Evolutionary conservation across 192 early-diverging fungal species (phyloP).

Genomic region (Pecoramyces ruminantium): DNA sequence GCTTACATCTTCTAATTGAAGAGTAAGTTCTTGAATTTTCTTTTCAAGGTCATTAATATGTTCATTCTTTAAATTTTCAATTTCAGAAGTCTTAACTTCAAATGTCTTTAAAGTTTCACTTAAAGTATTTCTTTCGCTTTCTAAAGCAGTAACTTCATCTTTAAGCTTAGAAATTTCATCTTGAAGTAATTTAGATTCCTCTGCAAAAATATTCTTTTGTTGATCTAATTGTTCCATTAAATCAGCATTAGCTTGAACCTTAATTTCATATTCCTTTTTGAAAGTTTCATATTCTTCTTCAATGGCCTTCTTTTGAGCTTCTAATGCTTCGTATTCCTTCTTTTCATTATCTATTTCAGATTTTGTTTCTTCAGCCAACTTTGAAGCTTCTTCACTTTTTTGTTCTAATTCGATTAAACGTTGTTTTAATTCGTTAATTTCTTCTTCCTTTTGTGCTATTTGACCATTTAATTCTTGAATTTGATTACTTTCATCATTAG

Average conservation of each 20-base stretch:
- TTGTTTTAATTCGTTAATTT: neutral
- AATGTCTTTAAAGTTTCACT: neutral
- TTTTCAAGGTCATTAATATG: neutral
- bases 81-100: neutral
- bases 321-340: neutral
- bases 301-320: neutral
- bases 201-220: neutral
- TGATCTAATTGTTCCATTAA: neutral
- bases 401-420: neutral
- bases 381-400: neutral
- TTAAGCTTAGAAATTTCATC: neutral
- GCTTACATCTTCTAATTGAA: neutral
- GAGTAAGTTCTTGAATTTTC: neutral
- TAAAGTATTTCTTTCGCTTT: neutral
- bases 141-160: neutral
- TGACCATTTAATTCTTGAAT: neutral
- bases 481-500: neutral
- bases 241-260: neutral
- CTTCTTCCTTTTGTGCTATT: neutral
- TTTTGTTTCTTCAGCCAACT: neutral
- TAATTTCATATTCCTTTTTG: neutral
- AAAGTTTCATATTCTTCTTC: neutral
- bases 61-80: neutral
- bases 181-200: neutral
- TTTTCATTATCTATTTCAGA: neutral